These are phyloP conservation scores for Cryptosporidium canis DNA, from an alignment of 169 alveolate species.

Conservation along the genomic window DNA sequence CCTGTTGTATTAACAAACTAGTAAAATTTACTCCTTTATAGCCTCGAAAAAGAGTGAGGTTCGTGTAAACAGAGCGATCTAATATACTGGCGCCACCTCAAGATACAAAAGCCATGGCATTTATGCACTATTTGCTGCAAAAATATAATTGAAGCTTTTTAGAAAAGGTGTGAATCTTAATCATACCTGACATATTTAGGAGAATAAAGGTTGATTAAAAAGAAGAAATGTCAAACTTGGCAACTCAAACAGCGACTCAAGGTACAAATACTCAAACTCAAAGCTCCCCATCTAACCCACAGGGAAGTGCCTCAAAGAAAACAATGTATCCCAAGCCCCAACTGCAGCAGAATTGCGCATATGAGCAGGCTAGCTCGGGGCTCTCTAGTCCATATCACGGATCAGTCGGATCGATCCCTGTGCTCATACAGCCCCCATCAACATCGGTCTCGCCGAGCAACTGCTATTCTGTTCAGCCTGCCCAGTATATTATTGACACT, in stretches of 20 bases:
- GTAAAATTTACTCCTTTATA: not conserved
- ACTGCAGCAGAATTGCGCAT: slow-evolving; percentile 7
- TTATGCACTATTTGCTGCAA: not conserved
- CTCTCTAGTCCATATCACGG: slow-evolving; percentile 34
- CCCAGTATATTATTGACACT: slow-evolving; percentile 13
- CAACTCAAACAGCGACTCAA: not conserved
- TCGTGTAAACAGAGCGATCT: slow-evolving; percentile 10
- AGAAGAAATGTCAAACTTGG: not conserved
- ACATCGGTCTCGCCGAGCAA: slow-evolving; percentile 17
- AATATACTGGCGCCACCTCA: not conserved
- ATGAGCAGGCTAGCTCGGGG: slow-evolving; percentile 35
- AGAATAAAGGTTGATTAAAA: not conserved
- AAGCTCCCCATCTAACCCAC: not conserved
- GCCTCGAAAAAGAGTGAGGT: slow-evolving; percentile 18
- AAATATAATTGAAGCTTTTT: not conserved
- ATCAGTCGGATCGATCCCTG: slow-evolving; percentile 51
- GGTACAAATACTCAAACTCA: slow-evolving; percentile 1
- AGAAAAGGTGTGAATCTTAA: not conserved
- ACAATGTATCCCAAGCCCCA: slow-evolving; percentile 11
- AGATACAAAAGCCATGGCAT: not conserved
- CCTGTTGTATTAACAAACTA: not conserved
- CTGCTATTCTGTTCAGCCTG: slow-evolving; percentile 1
- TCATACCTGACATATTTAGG: not conserved
- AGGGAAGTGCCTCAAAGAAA: slow-evolving; percentile 3
- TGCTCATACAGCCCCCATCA: slow-evolving; percentile 33